Percentiles rank a stretch among this genome's conserved stretches.
These are phyloP conservation scores for Termitomyces sp. DNA, from an alignment of 768 basidiomycete genomes.

Conservation along the genomic window DNA sequence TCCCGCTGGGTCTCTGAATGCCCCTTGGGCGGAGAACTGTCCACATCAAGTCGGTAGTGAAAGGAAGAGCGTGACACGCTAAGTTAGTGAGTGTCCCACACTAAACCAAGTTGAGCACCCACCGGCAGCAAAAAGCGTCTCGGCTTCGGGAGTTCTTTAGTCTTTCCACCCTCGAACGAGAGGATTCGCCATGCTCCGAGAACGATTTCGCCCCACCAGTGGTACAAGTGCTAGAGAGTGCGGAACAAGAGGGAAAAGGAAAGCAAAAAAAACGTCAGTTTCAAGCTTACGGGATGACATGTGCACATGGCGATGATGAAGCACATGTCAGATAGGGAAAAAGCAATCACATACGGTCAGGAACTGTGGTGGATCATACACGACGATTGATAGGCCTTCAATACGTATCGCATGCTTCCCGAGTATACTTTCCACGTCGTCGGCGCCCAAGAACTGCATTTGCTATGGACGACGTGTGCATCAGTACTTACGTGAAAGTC, in stretches of 20 bases:
- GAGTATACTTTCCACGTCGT: conserved; percentile 15
- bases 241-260: neutral
- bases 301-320: neutral
- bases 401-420: conserved; percentile 19
- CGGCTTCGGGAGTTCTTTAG: conserved; percentile 18
- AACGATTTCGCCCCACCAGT: conserved; percentile 44
- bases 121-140: conserved; percentile 32
- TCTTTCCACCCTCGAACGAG: conserved; percentile 19
- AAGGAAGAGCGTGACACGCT: neutral
- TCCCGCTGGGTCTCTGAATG: conserved; percentile 58
- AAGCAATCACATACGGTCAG: conserved; percentile 14
- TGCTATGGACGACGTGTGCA: conserved; percentile 15
- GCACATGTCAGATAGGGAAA: neutral
- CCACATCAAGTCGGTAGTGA: neutral
- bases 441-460: conserved; percentile 20
- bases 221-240: conserved; percentile 35
- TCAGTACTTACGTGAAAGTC: neutral
- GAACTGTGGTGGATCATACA: conserved; percentile 25
- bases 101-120: conserved; percentile 7
- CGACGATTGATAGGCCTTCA: conserved; percentile 21
- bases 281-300: neutral
- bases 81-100: neutral
- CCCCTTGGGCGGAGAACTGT: conserved; percentile 21
- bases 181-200: conserved; percentile 38
- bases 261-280: neutral